These are phyloP conservation scores for Kazachstania psychrophila DNA, from an alignment of 805 yeast species.

Conservation along the genomic window DNA sequence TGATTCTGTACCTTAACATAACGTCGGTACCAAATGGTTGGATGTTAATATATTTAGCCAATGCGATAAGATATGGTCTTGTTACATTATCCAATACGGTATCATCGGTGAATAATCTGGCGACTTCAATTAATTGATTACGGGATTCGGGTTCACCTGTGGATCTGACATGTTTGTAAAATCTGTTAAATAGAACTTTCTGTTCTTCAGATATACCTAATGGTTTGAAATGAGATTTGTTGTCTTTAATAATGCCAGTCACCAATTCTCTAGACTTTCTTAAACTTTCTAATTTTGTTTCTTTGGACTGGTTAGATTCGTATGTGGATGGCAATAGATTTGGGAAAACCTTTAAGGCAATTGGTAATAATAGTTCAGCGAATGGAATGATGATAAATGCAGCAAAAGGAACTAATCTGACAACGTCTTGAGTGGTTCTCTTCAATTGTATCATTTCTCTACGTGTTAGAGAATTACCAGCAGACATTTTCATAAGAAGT, in stretches of 20 bases:
- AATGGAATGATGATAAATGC: slow-evolving; percentile 86
- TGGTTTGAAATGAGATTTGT: slow-evolving; percentile 60
- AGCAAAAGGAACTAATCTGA: slow-evolving; percentile 84
- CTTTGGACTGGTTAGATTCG: slow-evolving; percentile 53
- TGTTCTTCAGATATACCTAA: slow-evolving; percentile 61
- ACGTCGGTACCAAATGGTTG: slow-evolving; percentile 91
- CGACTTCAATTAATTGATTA: slow-evolving; percentile 72
- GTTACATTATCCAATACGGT: slow-evolving; percentile 85
- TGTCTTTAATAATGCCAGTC: slow-evolving; percentile 55
- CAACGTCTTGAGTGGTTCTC: slow-evolving; percentile 78
- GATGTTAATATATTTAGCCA: slow-evolving; percentile 84
- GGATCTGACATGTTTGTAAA: slow-evolving; percentile 64
- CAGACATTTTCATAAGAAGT: slow-evolving; percentile 67
- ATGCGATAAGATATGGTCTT: slow-evolving; percentile 82
- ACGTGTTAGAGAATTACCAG: slow-evolving; percentile 86
- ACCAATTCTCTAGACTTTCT: slow-evolving; percentile 57
- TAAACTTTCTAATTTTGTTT: slow-evolving; percentile 46
- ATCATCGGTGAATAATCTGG: slow-evolving; percentile 87
- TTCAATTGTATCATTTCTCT: slow-evolving; percentile 83
- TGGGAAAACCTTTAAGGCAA: slow-evolving; percentile 90
- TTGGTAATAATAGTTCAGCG: slow-evolving; percentile 83
- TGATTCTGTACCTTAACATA: slow-evolving; percentile 83
- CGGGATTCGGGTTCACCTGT: slow-evolving; percentile 50
- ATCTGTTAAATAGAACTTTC: slow-evolving; percentile 64
- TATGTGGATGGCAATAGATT: slow-evolving; percentile 89